Evolutionary conservation across 768 basidiomycete genomes (phyloP).

Genomic region (Tricholoma sp.): DNA sequence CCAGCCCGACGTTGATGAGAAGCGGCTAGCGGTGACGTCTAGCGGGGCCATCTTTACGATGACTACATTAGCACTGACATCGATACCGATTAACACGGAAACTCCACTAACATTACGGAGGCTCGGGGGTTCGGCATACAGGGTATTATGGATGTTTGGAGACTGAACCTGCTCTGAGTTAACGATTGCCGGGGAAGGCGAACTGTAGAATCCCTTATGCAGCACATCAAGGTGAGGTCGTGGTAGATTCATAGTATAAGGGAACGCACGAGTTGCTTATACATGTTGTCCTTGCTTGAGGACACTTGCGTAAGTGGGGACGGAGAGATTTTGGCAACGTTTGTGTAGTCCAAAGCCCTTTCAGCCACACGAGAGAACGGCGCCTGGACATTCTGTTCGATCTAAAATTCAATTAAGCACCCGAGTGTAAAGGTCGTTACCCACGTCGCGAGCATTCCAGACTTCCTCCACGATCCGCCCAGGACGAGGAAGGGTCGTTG

Average conservation of each 20-base stretch:
- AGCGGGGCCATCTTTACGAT: background rate
- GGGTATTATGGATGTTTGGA: background rate
- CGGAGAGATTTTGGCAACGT: background rate
- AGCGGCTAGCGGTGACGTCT: background rate
- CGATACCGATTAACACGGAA: background rate
- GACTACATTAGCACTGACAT: background rate
- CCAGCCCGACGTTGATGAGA: background rate
- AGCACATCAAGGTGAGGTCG: background rate
- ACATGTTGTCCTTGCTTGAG: background rate
- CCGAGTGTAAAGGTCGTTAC: background rate
- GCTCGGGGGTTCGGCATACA: background rate
- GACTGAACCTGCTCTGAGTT: background rate
- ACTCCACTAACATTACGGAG: background rate
- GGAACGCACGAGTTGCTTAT: background rate
- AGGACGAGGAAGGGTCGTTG: constrained; percentile 28
- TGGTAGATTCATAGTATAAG: background rate
- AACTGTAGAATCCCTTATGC: background rate
- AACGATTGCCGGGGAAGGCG: background rate
- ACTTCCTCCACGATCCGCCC: constrained; percentile 24
- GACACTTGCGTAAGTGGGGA: background rate
- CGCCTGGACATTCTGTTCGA: background rate
- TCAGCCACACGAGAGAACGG: constrained; percentile 1
- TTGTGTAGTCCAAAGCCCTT: background rate
- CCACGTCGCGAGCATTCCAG: constrained; percentile 30
- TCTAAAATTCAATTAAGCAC: background rate